Evolutionary conservation across 1,139 yeast species (phyloP), one percentile per base, ranked within the genome.

Genomic region (Scheffersomyces illinoinensis): DNA sequence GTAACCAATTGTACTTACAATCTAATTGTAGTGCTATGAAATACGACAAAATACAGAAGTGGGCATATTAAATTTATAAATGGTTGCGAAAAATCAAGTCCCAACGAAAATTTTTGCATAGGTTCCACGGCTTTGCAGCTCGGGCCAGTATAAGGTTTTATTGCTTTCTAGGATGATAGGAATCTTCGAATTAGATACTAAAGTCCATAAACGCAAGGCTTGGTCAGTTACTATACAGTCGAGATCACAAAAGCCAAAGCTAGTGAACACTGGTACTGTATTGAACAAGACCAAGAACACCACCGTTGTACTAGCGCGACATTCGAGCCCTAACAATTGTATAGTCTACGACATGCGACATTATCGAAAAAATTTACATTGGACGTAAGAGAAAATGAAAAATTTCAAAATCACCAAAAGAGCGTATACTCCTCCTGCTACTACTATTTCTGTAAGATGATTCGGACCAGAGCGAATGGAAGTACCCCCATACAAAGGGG

Each of bases 351-450:
- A 54, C 62, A 62, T 39, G 43, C 43, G 43, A 33, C 43, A 33
- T 63, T 61, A 21, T 62, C 61, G 49, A 60, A 63, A 23, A 62
- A 56, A 52, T 62, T 59, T 53, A 61, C 63, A 65, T 62, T 64
- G 50, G 54, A 33, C 47, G 54, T 39, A 17, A 20, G 43, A 21
- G 47, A 21, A 26, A 18, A 10, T 26, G n/a, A 18, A 26, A 52
- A 18, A 17, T 39, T 52, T 52, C 46, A 3, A 24, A 7, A 33
- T 21, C 23, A 33, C 18, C 19, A 26, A 18, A 24, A 5, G 21
- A n/a, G 14, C n/a, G 14, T 50, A n/a, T 33, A 18, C 24, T 14
- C 46, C 1, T 18, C 5, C n/a, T 49, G 24, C 20, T 43, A 19
- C 18, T n/a, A 43, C 50, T 33, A n/a, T 18, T 24, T 19, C 56